These are phyloP conservation scores for Rhododendron molle DNA, from an alignment of 148 eudicot species.

Conservation along the genomic window DNA sequence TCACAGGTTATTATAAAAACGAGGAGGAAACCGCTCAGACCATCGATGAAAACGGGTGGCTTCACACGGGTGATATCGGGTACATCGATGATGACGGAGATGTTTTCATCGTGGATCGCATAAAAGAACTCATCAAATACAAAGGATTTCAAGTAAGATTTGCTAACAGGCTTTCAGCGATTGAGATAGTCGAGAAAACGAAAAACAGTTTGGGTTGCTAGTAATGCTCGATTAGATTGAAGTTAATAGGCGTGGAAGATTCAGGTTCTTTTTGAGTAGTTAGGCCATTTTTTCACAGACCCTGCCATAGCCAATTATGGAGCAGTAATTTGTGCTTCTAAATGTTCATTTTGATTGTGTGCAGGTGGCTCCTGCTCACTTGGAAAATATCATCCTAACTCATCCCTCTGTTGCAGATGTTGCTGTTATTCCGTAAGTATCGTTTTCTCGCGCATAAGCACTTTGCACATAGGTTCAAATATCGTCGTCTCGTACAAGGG, in stretches of 20 bases:
- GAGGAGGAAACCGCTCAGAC: constrained; percentile 67
- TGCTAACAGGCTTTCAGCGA: background rate
- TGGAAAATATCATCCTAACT: constrained; percentile 77
- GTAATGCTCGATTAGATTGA: background rate
- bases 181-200: background rate
- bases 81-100: constrained; percentile 95
- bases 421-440: constrained; percentile 73
- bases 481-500: too few relatives aligned
- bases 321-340: background rate
- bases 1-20: constrained; percentile 78
- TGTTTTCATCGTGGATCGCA: constrained; percentile 84
- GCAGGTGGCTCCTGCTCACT: constrained; percentile 96
- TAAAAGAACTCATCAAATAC: constrained; percentile 87
- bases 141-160: constrained; percentile 84
- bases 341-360: background rate
- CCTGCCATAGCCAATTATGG: background rate
- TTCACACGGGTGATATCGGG: constrained; percentile 92
- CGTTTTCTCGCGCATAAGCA: background rate
- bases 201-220: background rate
- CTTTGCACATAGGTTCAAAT: too few relatives aligned
- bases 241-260: background rate
- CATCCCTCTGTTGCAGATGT: constrained; percentile 83
- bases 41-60: constrained; percentile 81
- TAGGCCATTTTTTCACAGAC: background rate
- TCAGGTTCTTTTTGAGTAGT: background rate